Base-by-base conservation (phyloP, 306 rosid species). In the Sicyos edulis region DNA sequence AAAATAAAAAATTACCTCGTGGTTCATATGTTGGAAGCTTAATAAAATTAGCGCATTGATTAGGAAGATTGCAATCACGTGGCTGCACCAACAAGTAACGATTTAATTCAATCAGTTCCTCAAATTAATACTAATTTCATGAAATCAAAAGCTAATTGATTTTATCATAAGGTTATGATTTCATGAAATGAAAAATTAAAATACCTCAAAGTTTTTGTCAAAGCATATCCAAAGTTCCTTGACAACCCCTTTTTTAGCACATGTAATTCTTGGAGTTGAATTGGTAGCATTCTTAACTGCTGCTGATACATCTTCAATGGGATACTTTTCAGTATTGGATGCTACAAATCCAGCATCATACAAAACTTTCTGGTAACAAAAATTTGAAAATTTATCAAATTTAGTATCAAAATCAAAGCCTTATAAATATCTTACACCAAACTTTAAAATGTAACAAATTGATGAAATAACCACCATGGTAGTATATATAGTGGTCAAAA, bases 171-270 rank as follows among this genome's bases (percentile, higher is more conserved):
- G 16, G 15, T 0, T 53, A 20, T 55, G 60, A 9, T 57, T 57
- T 22, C 10, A 20, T 20, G 15, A 22, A 57, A 10, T 21, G 0
- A 57, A 58, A 58, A 55, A 56, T 29, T 29, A 29, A 29, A 9
- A 24, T 24, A 58, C 71, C 71, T 65, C 4, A 17, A 65, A 44
- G 6, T 7, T 65, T 45, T 65, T 65, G 71, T 65, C 54, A 42
- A 65, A 65, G 54, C 71, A 65, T 4, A 65, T 0, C 71, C 71
- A 65, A 19, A 65, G 71, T 45, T 65, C 71, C 32, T 65, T 65
- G 54, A 65, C 32, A 44, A 0, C 71, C 6, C 71, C 71, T 14
- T 65, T 65, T 6, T 20, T 65, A 19, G 71, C 54, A 11, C 71
- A 65, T 5, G 11, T 42, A 42, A 65, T 20, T 32, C 44, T 65